Evolutionary conservation across 2,329 filamentous ascomycete species (phyloP).

Genomic region (Colletotrichum echinochloae): DNA sequence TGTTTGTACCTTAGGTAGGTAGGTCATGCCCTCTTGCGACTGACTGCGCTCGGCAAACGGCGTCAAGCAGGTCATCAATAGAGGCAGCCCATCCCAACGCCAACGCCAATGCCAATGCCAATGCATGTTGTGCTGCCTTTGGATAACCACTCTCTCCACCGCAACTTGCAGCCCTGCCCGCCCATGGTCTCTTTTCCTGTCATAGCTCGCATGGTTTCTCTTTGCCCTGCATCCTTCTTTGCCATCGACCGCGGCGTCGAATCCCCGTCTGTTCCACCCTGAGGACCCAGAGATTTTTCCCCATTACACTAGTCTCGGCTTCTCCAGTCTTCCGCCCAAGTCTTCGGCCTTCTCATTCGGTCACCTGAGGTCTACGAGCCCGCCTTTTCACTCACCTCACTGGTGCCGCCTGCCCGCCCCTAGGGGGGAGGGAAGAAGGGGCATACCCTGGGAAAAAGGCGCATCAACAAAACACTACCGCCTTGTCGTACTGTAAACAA

Average conservation of each 20-base stretch:
- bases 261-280: conserved; percentile 34
- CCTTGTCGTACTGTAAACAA: conserved; percentile 31
- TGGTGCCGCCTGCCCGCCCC: conserved; percentile 25
- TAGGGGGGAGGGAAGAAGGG: not conserved
- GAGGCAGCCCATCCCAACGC: conserved; percentile 34
- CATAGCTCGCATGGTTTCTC: conserved; percentile 29
- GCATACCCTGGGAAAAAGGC: conserved; percentile 34
- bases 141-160: conserved; percentile 11
- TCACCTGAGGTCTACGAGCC: conserved; percentile 31
- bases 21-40: conserved; percentile 27
- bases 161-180: conserved; percentile 7
- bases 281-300: conserved; percentile 37
- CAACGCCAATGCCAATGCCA: not conserved
- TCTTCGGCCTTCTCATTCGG: conserved; percentile 35
- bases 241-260: conserved; percentile 35
- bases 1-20: too few species aligned
- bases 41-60: conserved; percentile 11
- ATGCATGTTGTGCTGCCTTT: conserved; percentile 12
- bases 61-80: conserved; percentile 2
- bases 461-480: conserved; percentile 33
- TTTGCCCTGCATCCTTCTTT: conserved; percentile 29
- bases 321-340: conserved; percentile 17
- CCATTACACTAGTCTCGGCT: conserved; percentile 30
- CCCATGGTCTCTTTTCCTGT: too few species aligned
- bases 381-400: conserved; percentile 33